phyloP scores from a whole-genome alignment of 192 early-diverging fungal genomes.

The Cetraspora pellucida region DNA sequence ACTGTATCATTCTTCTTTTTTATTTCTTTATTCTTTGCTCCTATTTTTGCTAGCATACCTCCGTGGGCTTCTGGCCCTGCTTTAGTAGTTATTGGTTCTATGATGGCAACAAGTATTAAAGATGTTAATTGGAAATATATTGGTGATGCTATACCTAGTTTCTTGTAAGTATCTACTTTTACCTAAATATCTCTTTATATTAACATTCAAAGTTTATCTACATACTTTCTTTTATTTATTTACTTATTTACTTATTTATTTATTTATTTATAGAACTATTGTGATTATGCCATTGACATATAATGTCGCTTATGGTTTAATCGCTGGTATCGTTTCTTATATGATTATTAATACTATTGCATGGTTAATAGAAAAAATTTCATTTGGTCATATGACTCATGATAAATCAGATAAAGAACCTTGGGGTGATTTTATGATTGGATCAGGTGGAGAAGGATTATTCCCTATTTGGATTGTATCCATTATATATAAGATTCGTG shows the following conservation, averaged over 20 bases:
- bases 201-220: too few species aligned
- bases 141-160: slow-evolving; percentile 78
- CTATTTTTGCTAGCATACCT: slow-evolving; percentile 83
- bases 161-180: slow-evolving; percentile 42
- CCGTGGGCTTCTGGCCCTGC: slow-evolving; percentile 86
- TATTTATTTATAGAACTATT: slow-evolving; percentile 51
- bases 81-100: slow-evolving; percentile 73
- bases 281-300: slow-evolving; percentile 80
- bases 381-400: slow-evolving; percentile 50
- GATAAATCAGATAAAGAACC: too few species aligned
- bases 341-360: slow-evolving; percentile 67
- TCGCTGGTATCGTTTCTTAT: slow-evolving; percentile 74
- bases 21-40: slow-evolving; percentile 76
- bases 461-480: too few species aligned
- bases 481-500: too few species aligned
- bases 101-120: slow-evolving; percentile 73
- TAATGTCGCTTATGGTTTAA: slow-evolving; percentile 80
- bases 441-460: too few species aligned
- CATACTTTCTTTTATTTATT: too few species aligned
- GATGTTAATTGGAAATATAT: slow-evolving; percentile 81
- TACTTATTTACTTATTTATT: too few species aligned
- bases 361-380: slow-evolving; percentile 55
- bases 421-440: too few species aligned
- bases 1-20: slow-evolving; percentile 70
- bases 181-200: too few species aligned